Base-by-base conservation (phyloP, 192 early-diverging fungal species). In the Coemansia interrupta region DNA sequence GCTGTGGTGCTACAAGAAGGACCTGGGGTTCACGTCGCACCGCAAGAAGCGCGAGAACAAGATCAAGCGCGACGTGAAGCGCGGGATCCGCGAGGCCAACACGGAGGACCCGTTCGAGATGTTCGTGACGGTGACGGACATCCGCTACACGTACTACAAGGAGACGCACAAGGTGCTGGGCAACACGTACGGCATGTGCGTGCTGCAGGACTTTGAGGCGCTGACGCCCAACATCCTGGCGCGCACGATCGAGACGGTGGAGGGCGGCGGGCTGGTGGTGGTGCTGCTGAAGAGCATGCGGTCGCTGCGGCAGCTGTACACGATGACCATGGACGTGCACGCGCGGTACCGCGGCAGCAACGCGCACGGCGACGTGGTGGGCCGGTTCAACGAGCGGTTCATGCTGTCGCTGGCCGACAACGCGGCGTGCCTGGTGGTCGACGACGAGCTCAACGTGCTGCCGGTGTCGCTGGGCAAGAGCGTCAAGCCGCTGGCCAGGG, bases 1-100 rank as follows among this genome's bases (percentile, higher is more conserved):
- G n/a, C 85, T 99, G 24, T 99, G 96, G 96, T 99, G 96, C 80
- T 99, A 99, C 83, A 97, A 99, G 68, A 99, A 97, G 74, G 95
- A 97, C 2, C 84, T 99, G 1, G 93, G 94, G 8, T 99, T 99
- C 75, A 91, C 83, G 32, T 88, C 87, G 60, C 91, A 99, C 77
- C 88, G 95, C 60, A 96, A 96, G 70, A 97, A 99, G 87, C 83
- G 96, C 42, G 93, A 95, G 80, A 86, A 87, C 28, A 93, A 95
- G 78, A 93, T 99, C 68, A 95, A 95, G 81, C 86, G 85, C 48
- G 92, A 97, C 64, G 90, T 99, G 60, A 92, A 93, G 60, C 77
- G 89, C 22, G 96, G 96, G 1, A 86, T 90, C 48, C 77, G 91
- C 57, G 92, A 99, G 46, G 82, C 91, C 10, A 95, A 99, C 80